Percentiles rank a stretch among this genome's conserved stretches.
Conservation (phyloP, 306 rosid species). For the Chamaecrista fasciculata region DNA sequence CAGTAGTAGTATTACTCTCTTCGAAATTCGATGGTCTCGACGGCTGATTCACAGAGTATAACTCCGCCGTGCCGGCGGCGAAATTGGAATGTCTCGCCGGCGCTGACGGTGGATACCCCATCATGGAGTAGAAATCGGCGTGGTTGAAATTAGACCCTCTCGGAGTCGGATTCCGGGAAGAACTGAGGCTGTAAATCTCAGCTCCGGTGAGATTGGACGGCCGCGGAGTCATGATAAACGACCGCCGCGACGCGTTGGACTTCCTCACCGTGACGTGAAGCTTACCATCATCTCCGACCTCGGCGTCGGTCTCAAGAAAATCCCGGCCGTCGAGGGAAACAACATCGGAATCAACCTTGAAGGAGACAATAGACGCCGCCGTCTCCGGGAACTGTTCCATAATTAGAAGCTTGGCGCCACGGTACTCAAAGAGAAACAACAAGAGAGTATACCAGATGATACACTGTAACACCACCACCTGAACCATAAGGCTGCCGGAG, state of each 20-base stretch:
- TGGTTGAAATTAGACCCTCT: conserved; percentile 89
- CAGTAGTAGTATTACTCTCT: conserved; percentile 42
- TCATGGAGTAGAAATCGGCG: conserved; percentile 85
- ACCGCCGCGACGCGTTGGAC: conserved; percentile 77
- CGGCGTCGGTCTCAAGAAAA: conserved; percentile 90
- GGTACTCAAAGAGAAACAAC: conserved; percentile 86
- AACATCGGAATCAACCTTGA: conserved; percentile 93
- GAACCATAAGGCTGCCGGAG: conserved; percentile 80
- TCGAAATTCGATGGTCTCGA: conserved; percentile 89
- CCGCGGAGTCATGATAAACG: conserved; percentile 77
- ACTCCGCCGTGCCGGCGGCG: conserved; percentile 65
- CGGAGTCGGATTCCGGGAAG: conserved; percentile 88
- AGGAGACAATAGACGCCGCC: conserved; percentile 91
- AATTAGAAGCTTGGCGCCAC: conserved; percentile 86
- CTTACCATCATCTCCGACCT: conserved; percentile 85
- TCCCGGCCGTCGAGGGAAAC: conserved; percentile 91
- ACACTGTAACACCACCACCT: conserved; percentile 91
- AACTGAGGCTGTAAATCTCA: conserved; percentile 89
- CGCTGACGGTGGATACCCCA: no score
- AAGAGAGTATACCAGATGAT: conserved; percentile 93
- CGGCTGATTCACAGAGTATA: conserved; percentile 85
- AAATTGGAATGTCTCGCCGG: conserved; percentile 75
- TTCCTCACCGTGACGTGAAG: conserved; percentile 89
- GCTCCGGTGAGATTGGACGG: conserved; percentile 97
- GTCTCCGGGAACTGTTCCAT: conserved; percentile 99